These are phyloP conservation scores for Volvox reticuliferus DNA, from an alignment of 139 green algal species.

Conservation along the genomic window DNA sequence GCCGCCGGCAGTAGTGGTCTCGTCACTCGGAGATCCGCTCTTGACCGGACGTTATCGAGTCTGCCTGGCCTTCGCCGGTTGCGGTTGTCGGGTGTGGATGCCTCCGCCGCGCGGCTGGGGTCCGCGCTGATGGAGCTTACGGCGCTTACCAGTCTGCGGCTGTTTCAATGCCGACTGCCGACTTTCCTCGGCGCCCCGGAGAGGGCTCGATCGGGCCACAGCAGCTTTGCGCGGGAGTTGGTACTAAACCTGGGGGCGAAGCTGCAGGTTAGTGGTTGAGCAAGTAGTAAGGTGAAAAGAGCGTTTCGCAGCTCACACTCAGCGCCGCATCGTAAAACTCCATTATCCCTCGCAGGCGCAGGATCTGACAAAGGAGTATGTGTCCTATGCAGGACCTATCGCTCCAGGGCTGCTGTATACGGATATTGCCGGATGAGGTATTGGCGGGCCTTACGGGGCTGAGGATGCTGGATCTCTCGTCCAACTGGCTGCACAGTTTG, in stretches of 20 bases:
- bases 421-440: neutral
- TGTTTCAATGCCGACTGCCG: conserved; percentile 26
- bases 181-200: conserved; percentile 8
- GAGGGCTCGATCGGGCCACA: neutral
- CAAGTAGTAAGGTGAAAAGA: too few relatives aligned
- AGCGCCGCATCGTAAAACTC: too few relatives aligned
- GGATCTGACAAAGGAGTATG: too few relatives aligned
- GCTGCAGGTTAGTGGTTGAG: conserved; percentile 25
- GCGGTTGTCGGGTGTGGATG: neutral
- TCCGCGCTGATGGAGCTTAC: conserved; percentile 10
- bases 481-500: conserved; percentile 3
- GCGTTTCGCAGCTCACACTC: too few relatives aligned
- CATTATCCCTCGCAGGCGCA: too few relatives aligned
- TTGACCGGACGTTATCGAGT: neutral
- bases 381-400: conserved; percentile 23
- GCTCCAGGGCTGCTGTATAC: conserved; percentile 1
- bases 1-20: too few relatives aligned
- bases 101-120: conserved; percentile 26
- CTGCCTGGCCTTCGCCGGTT: conserved; percentile 10
- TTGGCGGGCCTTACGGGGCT: neutral
- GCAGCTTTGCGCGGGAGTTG: neutral
- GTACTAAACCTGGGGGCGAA: conserved; percentile 21
- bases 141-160: conserved; percentile 23
- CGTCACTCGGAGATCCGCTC: conserved; percentile 11
- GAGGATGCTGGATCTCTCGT: conserved; percentile 6